These are phyloP conservation scores for Lactarius vividus DNA, from an alignment of 768 basidiomycete genomes.

Conservation along the genomic window DNA sequence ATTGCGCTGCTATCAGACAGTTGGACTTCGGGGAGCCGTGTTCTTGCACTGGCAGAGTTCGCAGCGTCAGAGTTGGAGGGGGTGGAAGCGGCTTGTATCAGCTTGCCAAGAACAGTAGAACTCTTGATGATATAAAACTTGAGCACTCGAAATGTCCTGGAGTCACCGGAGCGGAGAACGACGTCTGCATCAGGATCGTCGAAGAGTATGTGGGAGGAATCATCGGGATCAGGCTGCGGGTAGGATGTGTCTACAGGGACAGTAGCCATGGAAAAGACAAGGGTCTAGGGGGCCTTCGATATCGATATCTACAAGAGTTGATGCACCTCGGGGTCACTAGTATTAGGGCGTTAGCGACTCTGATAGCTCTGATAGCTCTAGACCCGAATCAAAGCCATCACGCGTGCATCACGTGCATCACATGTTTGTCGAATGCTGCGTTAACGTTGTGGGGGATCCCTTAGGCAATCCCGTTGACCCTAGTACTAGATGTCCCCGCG, in stretches of 20 bases:
- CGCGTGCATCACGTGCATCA: no score
- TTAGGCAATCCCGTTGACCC: no score
- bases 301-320: no score
- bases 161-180: slow-evolving; percentile 43
- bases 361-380: no score
- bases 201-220: neutral
- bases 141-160: slow-evolving; percentile 44
- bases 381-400: no score
- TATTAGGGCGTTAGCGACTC: no score
- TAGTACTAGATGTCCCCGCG: neutral
- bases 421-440: no score
- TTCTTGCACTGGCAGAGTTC: neutral
- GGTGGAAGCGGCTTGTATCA: neutral
- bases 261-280: neutral
- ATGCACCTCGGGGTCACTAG: no score
- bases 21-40: neutral
- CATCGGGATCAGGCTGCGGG: neutral
- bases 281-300: neutral
- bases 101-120: slow-evolving; percentile 39
- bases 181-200: slow-evolving; percentile 40
- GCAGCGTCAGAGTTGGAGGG: neutral
- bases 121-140: slow-evolving; percentile 42
- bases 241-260: neutral
- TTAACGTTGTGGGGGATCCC: no score
- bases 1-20: neutral